Conservation (phyloP, 257 asterid species). For the Nicotiana tabacum region DNA sequence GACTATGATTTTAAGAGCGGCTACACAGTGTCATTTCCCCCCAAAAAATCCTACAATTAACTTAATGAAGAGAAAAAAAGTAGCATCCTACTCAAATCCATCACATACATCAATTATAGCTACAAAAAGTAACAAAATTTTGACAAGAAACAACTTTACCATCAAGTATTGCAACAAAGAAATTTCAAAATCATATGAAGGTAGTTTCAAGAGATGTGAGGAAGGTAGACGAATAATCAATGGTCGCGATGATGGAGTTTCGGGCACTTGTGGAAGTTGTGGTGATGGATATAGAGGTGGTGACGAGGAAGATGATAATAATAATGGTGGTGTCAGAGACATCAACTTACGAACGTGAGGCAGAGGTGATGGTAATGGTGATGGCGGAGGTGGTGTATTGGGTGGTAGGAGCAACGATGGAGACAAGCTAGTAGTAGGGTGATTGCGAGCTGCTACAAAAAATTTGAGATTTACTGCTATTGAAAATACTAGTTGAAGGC, state of each 20-base stretch:
- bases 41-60: neutral
- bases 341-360: neutral
- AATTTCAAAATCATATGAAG: slow-evolving; percentile 1
- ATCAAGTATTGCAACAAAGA: neutral
- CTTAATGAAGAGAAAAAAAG: neutral
- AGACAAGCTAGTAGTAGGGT: neutral
- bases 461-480: neutral
- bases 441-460: neutral
- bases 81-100: neutral
- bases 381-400: neutral
- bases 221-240: neutral
- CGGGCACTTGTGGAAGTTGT: neutral
- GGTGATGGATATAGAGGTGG: neutral
- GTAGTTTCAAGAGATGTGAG: neutral
- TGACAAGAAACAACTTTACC: slow-evolving; percentile 5
- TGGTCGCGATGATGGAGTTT: neutral
- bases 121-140: neutral
- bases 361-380: neutral
- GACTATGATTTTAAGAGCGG: no score
- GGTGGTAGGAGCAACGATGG: neutral
- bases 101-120: neutral
- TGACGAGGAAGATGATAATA: neutral
- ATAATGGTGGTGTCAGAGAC: neutral
- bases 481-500: neutral
- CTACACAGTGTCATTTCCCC: no score